Conservation (phyloP, 2,329 filamentous ascomycete species). For the Cordyceps fumosorosea region DNA sequence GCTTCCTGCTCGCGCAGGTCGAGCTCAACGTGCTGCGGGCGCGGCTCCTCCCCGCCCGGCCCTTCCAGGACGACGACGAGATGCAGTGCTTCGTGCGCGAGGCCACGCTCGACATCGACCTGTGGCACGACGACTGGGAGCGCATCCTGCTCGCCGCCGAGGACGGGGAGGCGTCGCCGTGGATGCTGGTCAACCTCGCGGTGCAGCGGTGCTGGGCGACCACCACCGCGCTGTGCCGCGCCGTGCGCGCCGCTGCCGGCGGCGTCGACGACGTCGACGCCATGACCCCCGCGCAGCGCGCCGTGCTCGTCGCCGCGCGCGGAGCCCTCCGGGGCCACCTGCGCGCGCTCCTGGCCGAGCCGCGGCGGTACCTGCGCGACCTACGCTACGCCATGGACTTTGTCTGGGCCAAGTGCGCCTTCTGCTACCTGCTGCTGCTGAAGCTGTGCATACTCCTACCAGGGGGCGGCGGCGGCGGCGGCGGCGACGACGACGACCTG, state of each 20-base stretch:
- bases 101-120: conserved; percentile 39
- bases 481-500: too few species aligned
- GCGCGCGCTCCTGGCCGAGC: conserved; percentile 38
- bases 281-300: conserved; percentile 41
- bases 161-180: too few species aligned
- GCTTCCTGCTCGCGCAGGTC: conserved; percentile 46
- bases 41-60: conserved; percentile 31
- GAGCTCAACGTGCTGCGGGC: conserved; percentile 30
- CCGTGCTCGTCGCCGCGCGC: conserved; percentile 44
- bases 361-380: conserved; percentile 40
- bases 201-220: conserved; percentile 49
- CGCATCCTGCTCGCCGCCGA: conserved; percentile 20
- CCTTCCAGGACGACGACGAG: conserved; percentile 24
- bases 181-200: conserved; percentile 37
- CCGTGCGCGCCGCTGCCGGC: conserved; percentile 35
- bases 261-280: conserved; percentile 27
- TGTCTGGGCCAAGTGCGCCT: conserved; percentile 52
- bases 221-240: conserved; percentile 45
- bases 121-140: conserved; percentile 39
- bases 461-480: conserved; percentile 10
- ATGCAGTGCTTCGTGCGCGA: conserved; percentile 35
- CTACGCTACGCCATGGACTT: conserved; percentile 51
- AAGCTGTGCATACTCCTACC: conserved; percentile 44
- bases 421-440: conserved; percentile 48
- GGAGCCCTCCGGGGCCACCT: conserved; percentile 44